Percentiles rank a stretch among this genome's conserved stretches.
Conservation (phyloP, 306 rosid genomes). For the Abrus pulchellus region DNA sequence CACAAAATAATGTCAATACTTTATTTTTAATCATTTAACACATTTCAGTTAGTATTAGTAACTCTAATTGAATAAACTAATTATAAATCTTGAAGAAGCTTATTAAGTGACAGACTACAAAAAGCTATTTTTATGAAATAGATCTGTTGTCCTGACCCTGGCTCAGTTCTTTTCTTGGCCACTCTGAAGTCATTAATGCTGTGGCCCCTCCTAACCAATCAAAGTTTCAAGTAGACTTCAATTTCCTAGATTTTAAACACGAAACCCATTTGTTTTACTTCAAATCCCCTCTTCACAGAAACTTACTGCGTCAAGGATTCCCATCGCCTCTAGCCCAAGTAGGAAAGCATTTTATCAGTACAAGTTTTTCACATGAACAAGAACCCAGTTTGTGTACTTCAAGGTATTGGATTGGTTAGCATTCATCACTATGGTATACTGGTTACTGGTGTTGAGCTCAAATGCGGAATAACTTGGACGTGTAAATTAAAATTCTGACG, state of each 20-base stretch:
- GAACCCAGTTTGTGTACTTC: neutral
- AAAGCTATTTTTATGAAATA: too few relatives aligned
- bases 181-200: neutral
- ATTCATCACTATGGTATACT: neutral
- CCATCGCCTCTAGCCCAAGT: neutral
- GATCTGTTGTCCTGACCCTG: neutral
- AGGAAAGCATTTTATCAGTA: neutral
- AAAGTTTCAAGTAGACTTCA: neutral
- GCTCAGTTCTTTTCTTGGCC: neutral
- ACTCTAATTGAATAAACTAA: too few relatives aligned
- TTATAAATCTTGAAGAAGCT: too few relatives aligned
- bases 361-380: neutral
- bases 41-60: too few relatives aligned
- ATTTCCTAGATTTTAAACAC: neutral
- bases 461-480: too few relatives aligned
- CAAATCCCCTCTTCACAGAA: neutral
- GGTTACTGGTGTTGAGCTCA: too few relatives aligned
- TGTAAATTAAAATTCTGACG: too few relatives aligned
- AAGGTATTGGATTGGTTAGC: constrained; percentile 20
- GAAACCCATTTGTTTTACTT: neutral
- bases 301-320: neutral
- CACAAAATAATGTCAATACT: too few relatives aligned
- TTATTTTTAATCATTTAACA: too few relatives aligned
- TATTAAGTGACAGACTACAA: too few relatives aligned
- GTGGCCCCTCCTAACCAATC: neutral